These are phyloP conservation scores for Camellia sinensis DNA, from an alignment of 148 eudicot genomes.

Conservation along the genomic window DNA sequence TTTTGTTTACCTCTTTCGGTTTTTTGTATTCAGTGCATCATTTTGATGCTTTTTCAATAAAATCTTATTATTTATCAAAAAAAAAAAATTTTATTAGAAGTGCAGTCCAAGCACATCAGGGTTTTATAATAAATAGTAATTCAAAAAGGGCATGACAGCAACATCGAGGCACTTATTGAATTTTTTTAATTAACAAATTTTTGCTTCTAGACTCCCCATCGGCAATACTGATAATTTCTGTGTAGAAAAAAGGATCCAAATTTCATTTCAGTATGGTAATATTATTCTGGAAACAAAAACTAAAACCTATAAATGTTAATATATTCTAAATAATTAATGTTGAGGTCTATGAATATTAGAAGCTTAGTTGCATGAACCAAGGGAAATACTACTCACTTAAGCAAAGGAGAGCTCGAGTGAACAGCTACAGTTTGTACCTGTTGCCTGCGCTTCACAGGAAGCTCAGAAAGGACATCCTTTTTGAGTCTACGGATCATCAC, in stretches of 20 bases:
- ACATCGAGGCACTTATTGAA: constrained; percentile 4
- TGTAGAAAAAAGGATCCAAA: too few species aligned
- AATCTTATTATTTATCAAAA: too few species aligned
- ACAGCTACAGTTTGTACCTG: constrained; percentile 49
- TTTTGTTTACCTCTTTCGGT: too few species aligned
- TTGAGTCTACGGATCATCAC: constrained; percentile 97
- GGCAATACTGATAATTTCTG: neutral
- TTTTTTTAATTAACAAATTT: neutral
- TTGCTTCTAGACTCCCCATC: neutral
- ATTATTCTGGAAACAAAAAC: too few species aligned
- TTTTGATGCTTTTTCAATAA: too few species aligned
- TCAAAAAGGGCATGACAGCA: neutral
- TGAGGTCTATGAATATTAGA: too few species aligned
- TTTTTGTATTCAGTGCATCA: too few species aligned
- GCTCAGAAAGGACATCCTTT: constrained; percentile 88
- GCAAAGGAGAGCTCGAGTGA: neutral
- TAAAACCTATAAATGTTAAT: too few species aligned
- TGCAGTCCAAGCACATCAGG: constrained; percentile 1
- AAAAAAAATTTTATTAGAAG: neutral
- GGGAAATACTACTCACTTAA: neutral
- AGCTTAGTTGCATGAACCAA: neutral
- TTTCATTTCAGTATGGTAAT: too few species aligned
- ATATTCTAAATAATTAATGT: too few species aligned
- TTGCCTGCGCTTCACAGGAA: constrained; percentile 93
- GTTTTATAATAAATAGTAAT: neutral